Conservation (phyloP, 768 basidiomycete species). For the Suillus placidus region DNA sequence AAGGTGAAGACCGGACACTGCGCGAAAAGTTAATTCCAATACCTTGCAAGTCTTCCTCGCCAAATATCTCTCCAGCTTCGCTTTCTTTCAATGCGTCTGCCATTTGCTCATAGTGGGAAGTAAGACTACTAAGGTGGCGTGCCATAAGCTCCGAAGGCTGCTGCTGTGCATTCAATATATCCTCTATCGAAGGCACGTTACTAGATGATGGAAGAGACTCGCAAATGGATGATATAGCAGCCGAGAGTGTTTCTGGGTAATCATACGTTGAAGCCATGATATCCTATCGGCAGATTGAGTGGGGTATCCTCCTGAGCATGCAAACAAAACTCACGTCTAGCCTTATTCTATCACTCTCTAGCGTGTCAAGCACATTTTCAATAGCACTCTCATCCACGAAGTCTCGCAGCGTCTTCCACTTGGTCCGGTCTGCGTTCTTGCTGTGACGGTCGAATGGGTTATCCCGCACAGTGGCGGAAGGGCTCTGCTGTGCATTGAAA, state of each 20-base stretch:
- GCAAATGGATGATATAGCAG: slow-evolving; percentile 58
- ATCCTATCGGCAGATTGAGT: slow-evolving; percentile 43
- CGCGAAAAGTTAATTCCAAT: slow-evolving; percentile 12
- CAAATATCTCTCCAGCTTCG: slow-evolving; percentile 68
- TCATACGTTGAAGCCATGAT: slow-evolving; percentile 63
- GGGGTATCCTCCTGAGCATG: not conserved
- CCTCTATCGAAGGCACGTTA: slow-evolving; percentile 45
- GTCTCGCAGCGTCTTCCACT: slow-evolving; percentile 83
- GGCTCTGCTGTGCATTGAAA: slow-evolving; percentile 42
- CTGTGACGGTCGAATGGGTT: slow-evolving; percentile 23
- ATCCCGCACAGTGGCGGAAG: slow-evolving; percentile 34
- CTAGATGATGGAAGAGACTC: slow-evolving; percentile 48
- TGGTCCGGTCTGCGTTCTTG: slow-evolving; percentile 46
- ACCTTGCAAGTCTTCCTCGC: slow-evolving; percentile 74
- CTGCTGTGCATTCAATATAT: slow-evolving; percentile 52
- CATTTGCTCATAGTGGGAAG: slow-evolving; percentile 80
- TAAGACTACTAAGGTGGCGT: slow-evolving; percentile 66
- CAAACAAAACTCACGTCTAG: slow-evolving; percentile 58
- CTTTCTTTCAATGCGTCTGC: slow-evolving; percentile 63
- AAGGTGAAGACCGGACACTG: not conserved
- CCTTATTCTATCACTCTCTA: slow-evolving; percentile 68
- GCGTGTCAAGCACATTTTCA: slow-evolving; percentile 71
- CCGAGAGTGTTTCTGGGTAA: slow-evolving; percentile 64
- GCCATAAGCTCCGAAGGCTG: slow-evolving; percentile 68
- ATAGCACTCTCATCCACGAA: slow-evolving; percentile 85